phyloP scores from a whole-genome alignment of 169 alveolate genomes.

The Plasmodium blacklocki region DNA sequence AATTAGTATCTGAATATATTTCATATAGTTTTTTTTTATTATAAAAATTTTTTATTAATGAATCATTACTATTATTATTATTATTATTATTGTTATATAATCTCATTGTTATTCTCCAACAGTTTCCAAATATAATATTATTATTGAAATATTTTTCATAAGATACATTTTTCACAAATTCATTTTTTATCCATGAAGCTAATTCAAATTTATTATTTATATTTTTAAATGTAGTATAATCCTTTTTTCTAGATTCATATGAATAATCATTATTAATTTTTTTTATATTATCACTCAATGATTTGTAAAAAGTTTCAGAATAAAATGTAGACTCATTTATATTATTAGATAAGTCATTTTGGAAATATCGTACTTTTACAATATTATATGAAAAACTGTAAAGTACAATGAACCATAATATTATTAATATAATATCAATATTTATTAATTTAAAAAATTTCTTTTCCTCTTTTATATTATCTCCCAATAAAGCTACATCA shows the following conservation, averaged over 20 bases:
- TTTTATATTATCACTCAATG: slow-evolving; percentile 36
- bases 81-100: slow-evolving; percentile 46
- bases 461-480: slow-evolving; percentile 77
- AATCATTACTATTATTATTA: not conserved
- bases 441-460: slow-evolving; percentile 76
- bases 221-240: slow-evolving; percentile 23
- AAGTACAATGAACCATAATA: slow-evolving; percentile 75
- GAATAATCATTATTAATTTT: slow-evolving; percentile 58
- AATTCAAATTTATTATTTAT: slow-evolving; percentile 29
- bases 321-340: slow-evolving; percentile 32
- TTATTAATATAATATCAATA: slow-evolving; percentile 71
- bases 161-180: slow-evolving; percentile 27
- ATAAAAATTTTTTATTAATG: slow-evolving; percentile 24
- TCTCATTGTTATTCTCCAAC: slow-evolving; percentile 76
- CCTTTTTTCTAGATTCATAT: slow-evolving; percentile 74
- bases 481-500: slow-evolving; percentile 56
- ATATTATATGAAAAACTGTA: slow-evolving; percentile 71
- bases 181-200: slow-evolving; percentile 57
- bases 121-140: slow-evolving; percentile 59
- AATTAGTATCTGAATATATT: slow-evolving; percentile 73
- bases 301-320: slow-evolving; percentile 36
- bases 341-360: slow-evolving; percentile 40
- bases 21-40: slow-evolving; percentile 62
- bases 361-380: slow-evolving; percentile 55
- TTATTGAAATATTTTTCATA: slow-evolving; percentile 36